Evolutionary conservation across 768 basidiomycete species (phyloP), one percentile per base, ranked within the genome.

Genomic region (Naganishia vaughanmartiniae): DNA sequence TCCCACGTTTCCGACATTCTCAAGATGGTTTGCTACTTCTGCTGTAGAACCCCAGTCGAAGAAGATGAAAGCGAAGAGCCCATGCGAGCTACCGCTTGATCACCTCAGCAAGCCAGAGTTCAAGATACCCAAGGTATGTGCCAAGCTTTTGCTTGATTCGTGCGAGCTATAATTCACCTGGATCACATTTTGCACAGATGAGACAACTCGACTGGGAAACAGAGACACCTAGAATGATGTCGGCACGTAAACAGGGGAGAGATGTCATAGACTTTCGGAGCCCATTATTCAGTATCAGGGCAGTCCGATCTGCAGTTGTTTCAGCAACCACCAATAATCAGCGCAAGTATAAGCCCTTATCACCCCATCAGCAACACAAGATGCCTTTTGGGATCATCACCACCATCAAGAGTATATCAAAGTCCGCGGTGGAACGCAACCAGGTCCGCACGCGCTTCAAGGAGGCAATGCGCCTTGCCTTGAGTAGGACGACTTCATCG

Each of bases 401-500:
- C 7, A 54, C 67, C 19, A 72, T 72, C 63, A 72, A 72, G 34
- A 39, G 54, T 26, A 51, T 72, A 28, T 54, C 51, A 3, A 72
- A 72, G 36, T 58, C 56, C 0, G 71, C 71, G 1, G 67, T 69
- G 31, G 53, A 65, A 60, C 39, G 71, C 39, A 72, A 69, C 36
- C 30, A 53, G 28, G 71, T 69, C 21, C 54, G 67, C 21, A 69
- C 67, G 51, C 60, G 71, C 17, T 72, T 72, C 54, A 72, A 72
- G 34, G 67, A 68, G 42, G 71, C 71, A 21, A 51, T 69, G 19
- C 42, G 71, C 1, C 36, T 72, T 34, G 71, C 65, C 1, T 21
- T 72, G 33, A 72, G 67, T 2, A 45, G 71, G 24, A 34, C 26
- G 7, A n/a, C n/a, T 24, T 30, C 60, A 4, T 15, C n/a, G 31